These are phyloP conservation scores for Eleusine indica DNA, from an alignment of 176 grass and related monocot species.

Conservation along the genomic window DNA sequence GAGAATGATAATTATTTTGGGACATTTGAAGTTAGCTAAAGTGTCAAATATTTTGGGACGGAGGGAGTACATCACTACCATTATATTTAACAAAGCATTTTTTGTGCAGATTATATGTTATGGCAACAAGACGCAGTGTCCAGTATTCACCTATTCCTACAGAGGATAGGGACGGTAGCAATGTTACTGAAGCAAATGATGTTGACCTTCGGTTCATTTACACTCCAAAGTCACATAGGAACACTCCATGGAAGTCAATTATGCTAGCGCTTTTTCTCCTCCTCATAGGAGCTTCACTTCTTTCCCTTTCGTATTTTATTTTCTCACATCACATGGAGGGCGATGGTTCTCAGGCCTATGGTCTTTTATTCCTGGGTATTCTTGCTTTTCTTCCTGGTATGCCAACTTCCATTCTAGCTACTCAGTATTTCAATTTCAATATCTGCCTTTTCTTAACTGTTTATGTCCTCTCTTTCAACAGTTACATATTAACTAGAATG, in stretches of 20 bases:
- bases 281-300: conserved; percentile 47
- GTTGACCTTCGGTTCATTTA: conserved; percentile 54
- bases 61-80: background rate
- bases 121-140: conserved; percentile 52
- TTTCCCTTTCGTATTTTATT: conserved; percentile 64
- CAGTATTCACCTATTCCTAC: conserved; percentile 49
- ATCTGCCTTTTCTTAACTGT: background rate
- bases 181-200: background rate
- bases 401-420: background rate
- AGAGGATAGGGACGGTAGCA: conserved; percentile 38
- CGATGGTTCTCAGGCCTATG: conserved; percentile 63
- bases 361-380: conserved; percentile 60
- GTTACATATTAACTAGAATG: background rate
- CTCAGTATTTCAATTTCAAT: background rate
- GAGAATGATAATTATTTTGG: too few species aligned
- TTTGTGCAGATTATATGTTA: conserved; percentile 22
- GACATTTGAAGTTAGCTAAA: too few species aligned
- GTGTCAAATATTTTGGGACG: too few species aligned
- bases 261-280: conserved; percentile 63
- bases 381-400: conserved; percentile 84
- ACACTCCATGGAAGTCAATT: conserved; percentile 75
- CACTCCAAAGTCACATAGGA: conserved; percentile 47
- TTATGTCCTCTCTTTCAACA: background rate
- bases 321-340: conserved; percentile 70
- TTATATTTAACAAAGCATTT: conserved; percentile 1